A percentile compares a stretch with the other conserved stretches of the same genome.
These are phyloP conservation scores for Candida glaebosa DNA, from an alignment of 805 yeast genomes.

Conservation along the genomic window DNA sequence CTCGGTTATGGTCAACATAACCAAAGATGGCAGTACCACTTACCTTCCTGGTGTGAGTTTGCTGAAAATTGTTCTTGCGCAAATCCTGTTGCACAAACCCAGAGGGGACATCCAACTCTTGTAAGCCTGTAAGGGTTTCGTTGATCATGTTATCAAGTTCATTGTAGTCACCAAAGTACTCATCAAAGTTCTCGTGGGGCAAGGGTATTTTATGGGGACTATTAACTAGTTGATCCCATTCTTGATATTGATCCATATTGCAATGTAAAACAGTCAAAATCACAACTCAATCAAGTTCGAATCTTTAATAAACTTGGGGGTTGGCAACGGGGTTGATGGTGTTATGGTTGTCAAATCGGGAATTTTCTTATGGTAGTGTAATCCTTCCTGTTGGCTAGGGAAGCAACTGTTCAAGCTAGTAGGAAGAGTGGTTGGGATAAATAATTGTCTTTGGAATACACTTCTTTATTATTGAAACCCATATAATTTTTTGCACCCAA, in stretches of 20 bases:
- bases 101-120: constrained; percentile 62
- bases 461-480: neutral
- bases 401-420: neutral
- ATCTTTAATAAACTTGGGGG: too few relatives aligned
- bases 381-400: neutral
- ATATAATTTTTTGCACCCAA: constrained; percentile 4
- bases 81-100: constrained; percentile 28
- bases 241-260: constrained; percentile 20
- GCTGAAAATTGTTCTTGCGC: constrained; percentile 10
- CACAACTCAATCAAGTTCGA: too few relatives aligned
- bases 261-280: too few relatives aligned
- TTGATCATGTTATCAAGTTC: constrained; percentile 55
- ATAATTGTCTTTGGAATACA: neutral
- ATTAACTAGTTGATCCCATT: constrained; percentile 26
- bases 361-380: too few relatives aligned
- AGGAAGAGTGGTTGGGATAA: neutral
- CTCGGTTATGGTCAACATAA: constrained; percentile 59
- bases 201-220: constrained; percentile 38
- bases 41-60: constrained; percentile 52
- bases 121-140: constrained; percentile 52
- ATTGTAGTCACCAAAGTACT: constrained; percentile 41
- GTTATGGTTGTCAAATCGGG: too few relatives aligned
- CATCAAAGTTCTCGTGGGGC: constrained; percentile 54
- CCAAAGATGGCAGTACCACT: constrained; percentile 86
- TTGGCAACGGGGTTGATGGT: too few relatives aligned